Base-by-base conservation (phyloP, 2,329 filamentous ascomycete genomes). In the Myriosclerotinia curreyana region DNA sequence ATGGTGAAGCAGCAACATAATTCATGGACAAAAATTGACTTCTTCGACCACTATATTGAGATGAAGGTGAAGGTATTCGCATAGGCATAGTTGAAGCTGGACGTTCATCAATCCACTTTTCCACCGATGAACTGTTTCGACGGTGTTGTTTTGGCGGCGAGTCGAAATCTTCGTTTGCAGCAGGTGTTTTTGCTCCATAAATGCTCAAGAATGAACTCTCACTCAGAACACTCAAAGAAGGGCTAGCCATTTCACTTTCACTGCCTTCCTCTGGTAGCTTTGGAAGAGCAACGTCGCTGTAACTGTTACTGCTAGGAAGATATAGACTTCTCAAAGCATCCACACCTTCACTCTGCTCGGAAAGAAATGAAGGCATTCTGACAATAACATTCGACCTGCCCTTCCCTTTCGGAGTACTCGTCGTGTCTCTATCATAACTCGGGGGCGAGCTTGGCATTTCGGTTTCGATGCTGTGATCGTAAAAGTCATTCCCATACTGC, bases 171-270 rank as follows among this genome's bases (percentile, higher is more conserved):
- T 69, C 56, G 25, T 34, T 15, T 25, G 31, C 22, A 15, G 68
- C 51, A 28, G 59, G 40, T 36, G 68, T 46, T 60, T 79, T 80
- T 31, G 78, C 74, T 3, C 86, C 86, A 63, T 89, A 89, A 0
- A 89, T 78, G 69, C 86, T 89, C 28, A 83, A 69, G 69, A 89
- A 88, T 0, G 86, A 89, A 72, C 86, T 88, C 73, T 89, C 86
- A 68, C 86, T 89, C 66, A 89, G 74, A 15, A 88, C 78, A 68
- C 86, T 89, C 58, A 89, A 75, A 42, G 81, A 82, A 4, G 86
- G 86, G 68, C 86, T 89, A 36, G 77, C 78, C 65, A 83, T 71
- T 51, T 77, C 78, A 60, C 68, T 67, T 38, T 51, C 62, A 15
- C 66, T 66, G 20, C 20, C 42, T 31, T 77, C 75, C 17, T 83